Evolutionary conservation across 768 basidiomycete genomes (phyloP), one percentile per base, ranked within the genome.

Genomic region (Pholiota conissans): DNA sequence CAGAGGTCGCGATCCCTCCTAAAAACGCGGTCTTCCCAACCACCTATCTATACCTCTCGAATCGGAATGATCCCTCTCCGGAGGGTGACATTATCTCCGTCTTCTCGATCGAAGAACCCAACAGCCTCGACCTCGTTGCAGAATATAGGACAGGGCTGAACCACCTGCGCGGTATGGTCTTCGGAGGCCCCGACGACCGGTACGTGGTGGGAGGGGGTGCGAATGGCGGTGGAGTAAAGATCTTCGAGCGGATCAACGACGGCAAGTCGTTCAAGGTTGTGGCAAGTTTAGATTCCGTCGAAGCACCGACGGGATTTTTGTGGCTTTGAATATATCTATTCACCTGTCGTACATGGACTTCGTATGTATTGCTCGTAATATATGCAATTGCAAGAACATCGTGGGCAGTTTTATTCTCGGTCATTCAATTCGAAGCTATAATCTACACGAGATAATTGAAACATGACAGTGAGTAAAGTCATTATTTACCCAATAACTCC

Each of bases 51-150:
- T 93, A 91, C 65, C 73, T 83, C 10, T 87, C 90, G 3, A 93
- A 92, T 70, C 79, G 91, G 29, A 86, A 91, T 63, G 85, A 90
- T 64, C 85, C 85, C 4, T 79, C 83, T 20, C 75, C 83, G 0
- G 83, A 79, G 46, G 90, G 91, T 22, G 91, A 93, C 68, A 82
- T 82, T 28, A 83, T 93, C 60, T 79, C 89, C 5, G 80, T 92
- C 29, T 91, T 88, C 72, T 76, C 81, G 6, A 75, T 86, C 40
- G 74, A 75, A 8, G 73, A 76, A 5, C 70, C 76, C 16, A 76
- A 76, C 26, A 64, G 69, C 24, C 76, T 84, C 2, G 74, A 80
- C 57, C 74, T 87, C 39, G 75, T 87, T 9, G 73, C 71, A 5
- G 89, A 92, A 65, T 79, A 90, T 18, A 76, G 84, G 49, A 86